phyloP scores from a whole-genome alignment of 2,329 filamentous ascomycete species.

The Trichophyton mentagrophytes region DNA sequence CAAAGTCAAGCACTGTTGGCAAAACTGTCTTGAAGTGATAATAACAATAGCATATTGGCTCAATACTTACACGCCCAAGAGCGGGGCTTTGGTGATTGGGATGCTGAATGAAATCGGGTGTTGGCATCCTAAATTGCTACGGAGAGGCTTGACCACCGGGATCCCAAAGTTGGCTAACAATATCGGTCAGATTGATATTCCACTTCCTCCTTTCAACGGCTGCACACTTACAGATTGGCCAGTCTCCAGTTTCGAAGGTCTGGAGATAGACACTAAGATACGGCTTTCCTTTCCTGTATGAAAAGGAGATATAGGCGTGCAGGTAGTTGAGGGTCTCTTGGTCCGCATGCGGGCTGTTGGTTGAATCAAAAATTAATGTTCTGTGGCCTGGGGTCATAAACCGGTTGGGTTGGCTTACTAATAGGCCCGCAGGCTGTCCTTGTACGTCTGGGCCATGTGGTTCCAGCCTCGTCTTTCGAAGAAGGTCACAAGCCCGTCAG shows the following conservation, averaged over 20 bases:
- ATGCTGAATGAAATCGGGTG: background rate
- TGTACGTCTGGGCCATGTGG: background rate
- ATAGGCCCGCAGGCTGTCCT: slow-evolving; percentile 12
- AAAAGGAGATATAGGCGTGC: slow-evolving; percentile 1
- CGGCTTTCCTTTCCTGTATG: background rate
- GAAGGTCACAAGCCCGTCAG: background rate
- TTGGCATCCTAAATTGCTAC: background rate
- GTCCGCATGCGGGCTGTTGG: background rate
- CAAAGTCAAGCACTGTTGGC: background rate
- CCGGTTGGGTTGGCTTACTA: background rate
- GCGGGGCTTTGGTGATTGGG: background rate
- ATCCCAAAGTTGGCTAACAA: background rate
- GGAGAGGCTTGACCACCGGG: background rate
- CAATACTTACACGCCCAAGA: background rate
- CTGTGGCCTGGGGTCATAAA: background rate
- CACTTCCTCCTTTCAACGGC: background rate
- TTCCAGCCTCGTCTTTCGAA: slow-evolving; percentile 2
- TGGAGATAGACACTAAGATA: slow-evolving; percentile 1
- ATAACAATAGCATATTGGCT: slow-evolving; percentile 8
- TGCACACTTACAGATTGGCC: background rate
- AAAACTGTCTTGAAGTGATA: background rate
- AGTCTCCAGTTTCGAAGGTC: background rate
- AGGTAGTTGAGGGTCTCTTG: slow-evolving; percentile 1
- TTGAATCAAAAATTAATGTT: background rate
- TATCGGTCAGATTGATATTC: background rate